phyloP scores from a whole-genome alignment of 192 early-diverging fungal species.

The Coemansia interrupta region DNA sequence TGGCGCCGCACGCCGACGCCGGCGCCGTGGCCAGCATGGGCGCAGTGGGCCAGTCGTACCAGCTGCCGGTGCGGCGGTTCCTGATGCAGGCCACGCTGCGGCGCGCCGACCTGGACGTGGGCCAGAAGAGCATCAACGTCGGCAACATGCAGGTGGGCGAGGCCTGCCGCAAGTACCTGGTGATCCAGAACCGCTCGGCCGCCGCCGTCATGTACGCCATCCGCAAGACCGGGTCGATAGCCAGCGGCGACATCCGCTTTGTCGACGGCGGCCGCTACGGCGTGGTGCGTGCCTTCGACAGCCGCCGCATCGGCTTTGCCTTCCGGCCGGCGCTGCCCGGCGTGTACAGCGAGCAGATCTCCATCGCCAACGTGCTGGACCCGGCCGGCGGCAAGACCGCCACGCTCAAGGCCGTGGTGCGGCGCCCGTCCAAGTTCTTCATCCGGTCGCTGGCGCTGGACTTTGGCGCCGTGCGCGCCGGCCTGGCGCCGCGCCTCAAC shows the following conservation, averaged over 20 bases:
- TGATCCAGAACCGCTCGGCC: conserved; percentile 89
- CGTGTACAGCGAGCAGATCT: conserved; percentile 77
- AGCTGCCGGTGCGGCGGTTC: conserved; percentile 80
- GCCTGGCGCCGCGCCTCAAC: conserved; percentile 53
- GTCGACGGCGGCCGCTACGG: conserved; percentile 77
- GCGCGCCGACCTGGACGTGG: conserved; percentile 84
- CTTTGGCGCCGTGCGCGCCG: conserved; percentile 64
- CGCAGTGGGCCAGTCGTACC: conserved; percentile 22
- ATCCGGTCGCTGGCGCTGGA: conserved; percentile 69
- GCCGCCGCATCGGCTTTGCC: conserved; percentile 87
- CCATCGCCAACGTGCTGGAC: conserved; percentile 87
- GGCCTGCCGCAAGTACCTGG: conserved; percentile 72
- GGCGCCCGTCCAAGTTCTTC: conserved; percentile 82
- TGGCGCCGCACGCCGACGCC: conserved; percentile 70
- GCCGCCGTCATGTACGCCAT: conserved; percentile 86
- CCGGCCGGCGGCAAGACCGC: conserved; percentile 72
- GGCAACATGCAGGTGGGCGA: conserved; percentile 85
- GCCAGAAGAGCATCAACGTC: conserved; percentile 97
- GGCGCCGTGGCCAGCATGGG: conserved; percentile 26
- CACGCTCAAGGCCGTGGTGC: conserved; percentile 85
- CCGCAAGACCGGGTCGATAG: conserved; percentile 90
- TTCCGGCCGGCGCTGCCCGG: conserved; percentile 91
- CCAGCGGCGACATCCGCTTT: conserved; percentile 79
- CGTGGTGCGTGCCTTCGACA: conserved; percentile 84
- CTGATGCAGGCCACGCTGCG: conserved; percentile 82